Base-by-base conservation (phyloP, 163 green algal species). In the Scenedesmus sp. region DNA sequence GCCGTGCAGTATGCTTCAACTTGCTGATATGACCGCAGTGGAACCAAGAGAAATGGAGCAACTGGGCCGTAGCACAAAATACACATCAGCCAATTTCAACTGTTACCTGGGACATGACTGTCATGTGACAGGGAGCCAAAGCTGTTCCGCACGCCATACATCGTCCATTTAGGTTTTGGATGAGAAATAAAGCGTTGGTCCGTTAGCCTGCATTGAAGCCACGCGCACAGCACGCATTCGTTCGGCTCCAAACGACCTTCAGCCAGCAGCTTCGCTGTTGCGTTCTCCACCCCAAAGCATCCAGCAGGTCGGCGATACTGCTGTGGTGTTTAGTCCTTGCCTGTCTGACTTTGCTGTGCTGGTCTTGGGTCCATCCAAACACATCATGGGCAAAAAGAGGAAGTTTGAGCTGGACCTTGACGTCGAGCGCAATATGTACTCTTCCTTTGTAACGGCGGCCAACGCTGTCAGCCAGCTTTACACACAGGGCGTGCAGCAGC, bases 381-480 rank as follows among this genome's bases (percentile, higher is more conserved):
- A 64, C 16, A 73, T 76, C 34, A 94, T 92, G 60, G 94, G 93
- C 56, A 96, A 96, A 90, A 96, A 96, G 93, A 87, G 94, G 16
- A 94, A 94, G 73, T 18, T 82, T 5, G 84, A 95, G 10, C 79
- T 94, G 4, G 94, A 96, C 74, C 23, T 93, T 18, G 94, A 96
- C 5, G 93, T 91, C 5, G 94, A 96, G 76, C 86, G 92, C 23
- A 94, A 89, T 15, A 86, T 94, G 57, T 95, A 96, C 89, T 77
- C 52, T 3, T 91, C 59, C 59, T 96, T 96, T 84, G 92, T 94
- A 0, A 73, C 89, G 4, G 94, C 94, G n/a, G 94, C 94, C 9
- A 96, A 96, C 86, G 88, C 93, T 46, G 91, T 96, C n/a, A 92
- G 82, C 67, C 87, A 92, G 62, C 91, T 96, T 0, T 96, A 96